phyloP scores from a whole-genome alignment of 2,329 filamentous ascomycete genomes.

The Arthrobotrys sinensis region DNA sequence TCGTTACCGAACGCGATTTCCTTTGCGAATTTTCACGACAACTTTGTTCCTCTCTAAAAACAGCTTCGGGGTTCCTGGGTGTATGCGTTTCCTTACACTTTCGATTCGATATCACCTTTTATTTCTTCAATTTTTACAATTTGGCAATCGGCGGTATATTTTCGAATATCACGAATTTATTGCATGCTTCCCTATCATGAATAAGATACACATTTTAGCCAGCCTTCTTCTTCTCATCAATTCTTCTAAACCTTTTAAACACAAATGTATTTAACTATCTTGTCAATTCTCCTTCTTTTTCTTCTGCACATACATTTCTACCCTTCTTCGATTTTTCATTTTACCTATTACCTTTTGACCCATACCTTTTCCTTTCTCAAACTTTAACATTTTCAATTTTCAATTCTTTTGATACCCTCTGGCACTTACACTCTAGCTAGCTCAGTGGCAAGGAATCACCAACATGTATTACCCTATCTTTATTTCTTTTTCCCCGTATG shows the following conservation, averaged over 20 bases:
- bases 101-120: constrained; percentile 18
- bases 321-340: constrained; percentile 9
- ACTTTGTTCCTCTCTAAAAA: constrained; percentile 33
- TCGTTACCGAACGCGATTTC: constrained; percentile 23
- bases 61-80: constrained; percentile 44
- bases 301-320: constrained; percentile 54
- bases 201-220: constrained; percentile 56
- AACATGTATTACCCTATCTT: constrained; percentile 50
- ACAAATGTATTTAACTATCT: constrained; percentile 54
- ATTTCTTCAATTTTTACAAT: constrained; percentile 35
- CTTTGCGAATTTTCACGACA: constrained; percentile 36
- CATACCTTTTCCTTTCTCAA: neutral
- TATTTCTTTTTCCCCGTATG: constrained; percentile 43
- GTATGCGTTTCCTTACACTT: constrained; percentile 46
- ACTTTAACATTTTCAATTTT: constrained; percentile 9
- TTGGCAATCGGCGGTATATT: constrained; percentile 61
- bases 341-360: constrained; percentile 17
- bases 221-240: constrained; percentile 26
- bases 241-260: constrained; percentile 16
- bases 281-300: constrained; percentile 31
- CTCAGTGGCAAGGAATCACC: constrained; percentile 47
- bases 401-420: constrained; percentile 54
- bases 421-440: constrained; percentile 48
- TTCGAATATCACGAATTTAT: constrained; percentile 61
- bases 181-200: constrained; percentile 58